Percentiles rank a stretch among this genome's conserved stretches.
Conservation (phyloP, 106 monocot genomes). For the Dendrobium catenatum region DNA sequence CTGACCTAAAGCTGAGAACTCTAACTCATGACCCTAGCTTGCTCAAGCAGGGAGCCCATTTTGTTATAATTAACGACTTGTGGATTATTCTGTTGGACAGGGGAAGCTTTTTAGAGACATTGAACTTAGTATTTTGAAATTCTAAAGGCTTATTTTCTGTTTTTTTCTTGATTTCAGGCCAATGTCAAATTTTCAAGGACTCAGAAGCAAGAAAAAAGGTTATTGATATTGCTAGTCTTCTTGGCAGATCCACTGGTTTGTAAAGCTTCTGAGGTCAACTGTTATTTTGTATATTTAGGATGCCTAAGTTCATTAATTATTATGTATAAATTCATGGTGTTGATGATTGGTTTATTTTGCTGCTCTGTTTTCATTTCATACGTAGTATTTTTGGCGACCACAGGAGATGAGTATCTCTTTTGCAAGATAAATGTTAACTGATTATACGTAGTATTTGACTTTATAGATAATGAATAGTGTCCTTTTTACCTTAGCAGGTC, state of each 20-base stretch:
- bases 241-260: slow-evolving; percentile 77
- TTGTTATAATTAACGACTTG: background rate
- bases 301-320: too few relatives aligned
- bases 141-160: background rate
- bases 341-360: too few relatives aligned
- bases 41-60: background rate
- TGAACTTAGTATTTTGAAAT: background rate
- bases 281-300: background rate
- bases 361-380: too few relatives aligned
- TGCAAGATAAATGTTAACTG: background rate
- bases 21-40: background rate
- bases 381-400: background rate
- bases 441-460: background rate
- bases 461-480: background rate
- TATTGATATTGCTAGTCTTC: slow-evolving; percentile 43
- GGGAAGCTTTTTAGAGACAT: background rate
- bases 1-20: background rate
- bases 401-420: background rate
- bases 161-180: slow-evolving; percentile 32
- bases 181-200: slow-evolving; percentile 45
- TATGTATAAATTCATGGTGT: too few relatives aligned
- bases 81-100: background rate
- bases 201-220: slow-evolving; percentile 32
- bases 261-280: slow-evolving; percentile 16
- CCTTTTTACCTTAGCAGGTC: slow-evolving; percentile 32